Conservation (phyloP, 352 stramenopile genomes). For the Pythium grandisporangium region DNA sequence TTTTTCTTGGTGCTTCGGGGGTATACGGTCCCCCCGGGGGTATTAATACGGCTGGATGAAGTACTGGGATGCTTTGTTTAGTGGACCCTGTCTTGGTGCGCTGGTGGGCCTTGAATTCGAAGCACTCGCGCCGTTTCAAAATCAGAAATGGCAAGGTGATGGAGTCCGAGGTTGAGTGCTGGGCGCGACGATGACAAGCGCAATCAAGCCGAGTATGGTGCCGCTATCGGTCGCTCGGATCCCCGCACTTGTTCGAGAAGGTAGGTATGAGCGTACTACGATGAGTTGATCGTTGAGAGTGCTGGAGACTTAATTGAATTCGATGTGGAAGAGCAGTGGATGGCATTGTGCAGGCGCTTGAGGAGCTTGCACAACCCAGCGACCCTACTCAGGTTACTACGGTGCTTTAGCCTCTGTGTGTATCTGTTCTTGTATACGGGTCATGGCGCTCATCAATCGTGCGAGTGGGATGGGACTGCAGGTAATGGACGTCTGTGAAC, state of each 20-base stretch:
- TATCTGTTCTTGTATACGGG: background rate
- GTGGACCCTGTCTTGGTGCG: background rate
- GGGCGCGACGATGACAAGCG: background rate
- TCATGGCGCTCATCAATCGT: background rate
- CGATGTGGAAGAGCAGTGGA: slow-evolving; percentile 4
- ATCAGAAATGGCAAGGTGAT: background rate
- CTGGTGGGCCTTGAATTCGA: background rate
- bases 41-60: background rate
- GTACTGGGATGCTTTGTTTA: background rate
- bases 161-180: background rate
- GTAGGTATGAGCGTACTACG: background rate
- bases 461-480: background rate
- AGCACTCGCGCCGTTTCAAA: no score
- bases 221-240: slow-evolving; percentile 4
- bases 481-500: slow-evolving; percentile 23
- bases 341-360: slow-evolving; percentile 10
- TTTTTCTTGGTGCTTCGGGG: background rate
- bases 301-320: background rate
- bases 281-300: background rate
- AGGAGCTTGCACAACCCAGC: slow-evolving; percentile 2
- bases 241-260: slow-evolving; percentile 13
- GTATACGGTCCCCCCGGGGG: background rate
- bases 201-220: background rate
- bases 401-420: no score
- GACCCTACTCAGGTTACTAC: no score